Conservation (phyloP, 805 yeast genomes). For the Barnettozyma californica region DNA sequence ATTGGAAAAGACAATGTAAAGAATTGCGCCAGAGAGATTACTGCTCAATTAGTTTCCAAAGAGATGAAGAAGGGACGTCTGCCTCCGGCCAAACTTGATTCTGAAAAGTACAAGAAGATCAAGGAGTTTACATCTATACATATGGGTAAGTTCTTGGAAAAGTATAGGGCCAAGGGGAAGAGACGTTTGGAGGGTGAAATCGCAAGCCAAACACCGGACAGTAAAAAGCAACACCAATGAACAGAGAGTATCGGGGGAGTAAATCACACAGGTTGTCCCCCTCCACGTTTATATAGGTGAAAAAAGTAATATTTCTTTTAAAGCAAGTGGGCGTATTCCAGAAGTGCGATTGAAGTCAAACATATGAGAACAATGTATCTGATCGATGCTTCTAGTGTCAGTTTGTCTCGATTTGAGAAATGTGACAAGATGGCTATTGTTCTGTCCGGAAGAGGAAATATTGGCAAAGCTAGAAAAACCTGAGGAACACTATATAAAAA, state of each 20-base stretch:
- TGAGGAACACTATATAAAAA: background rate
- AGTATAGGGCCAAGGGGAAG: constrained; percentile 33
- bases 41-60: constrained; percentile 58
- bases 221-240: constrained; percentile 5
- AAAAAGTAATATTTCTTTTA: background rate
- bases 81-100: constrained; percentile 53
- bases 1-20: constrained; percentile 72
- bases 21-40: constrained; percentile 75
- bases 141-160: constrained; percentile 60
- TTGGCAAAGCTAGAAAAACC: background rate
- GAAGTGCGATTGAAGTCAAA: background rate
- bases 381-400: background rate
- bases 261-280: background rate
- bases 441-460: constrained; percentile 16
- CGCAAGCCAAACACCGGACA: background rate
- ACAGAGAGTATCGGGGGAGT: background rate
- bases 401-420: background rate
- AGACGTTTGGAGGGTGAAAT: constrained; percentile 10
- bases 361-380: background rate
- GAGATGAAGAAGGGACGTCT: constrained; percentile 39
- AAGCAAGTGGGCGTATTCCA: background rate
- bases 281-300: background rate
- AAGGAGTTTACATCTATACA: constrained; percentile 56
- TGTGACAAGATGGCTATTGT: constrained; percentile 12
- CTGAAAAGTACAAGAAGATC: constrained; percentile 64